These are phyloP conservation scores for Stachybotrys elegans DNA, from an alignment of 2,329 filamentous ascomycete genomes.

Conservation along the genomic window DNA sequence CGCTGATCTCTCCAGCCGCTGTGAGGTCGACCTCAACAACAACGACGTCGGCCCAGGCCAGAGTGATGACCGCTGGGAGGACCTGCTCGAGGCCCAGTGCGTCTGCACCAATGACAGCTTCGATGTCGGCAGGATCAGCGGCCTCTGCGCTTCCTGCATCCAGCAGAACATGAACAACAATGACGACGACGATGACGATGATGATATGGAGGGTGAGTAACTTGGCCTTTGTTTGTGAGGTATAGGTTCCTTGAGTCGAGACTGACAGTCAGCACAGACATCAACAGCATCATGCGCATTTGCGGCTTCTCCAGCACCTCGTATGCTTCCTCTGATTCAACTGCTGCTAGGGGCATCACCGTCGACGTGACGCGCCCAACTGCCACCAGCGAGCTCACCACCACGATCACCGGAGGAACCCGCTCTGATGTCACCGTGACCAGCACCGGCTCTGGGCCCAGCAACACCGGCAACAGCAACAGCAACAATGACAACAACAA, in stretches of 20 bases:
- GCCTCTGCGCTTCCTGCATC: conserved; percentile 32
- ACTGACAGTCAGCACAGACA: conserved; percentile 16
- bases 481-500: conserved; percentile 3
- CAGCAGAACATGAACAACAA: conserved; percentile 16
- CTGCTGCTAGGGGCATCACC: conserved; percentile 19
- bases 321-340: conserved; percentile 18
- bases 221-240: accelerated
- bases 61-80: conserved; percentile 26
- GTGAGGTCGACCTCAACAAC: conserved; percentile 25
- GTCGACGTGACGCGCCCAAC: conserved; percentile 27
- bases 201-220: conserved; percentile 16
- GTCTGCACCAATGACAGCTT: conserved; percentile 36
- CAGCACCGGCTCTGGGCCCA: conserved; percentile 6
- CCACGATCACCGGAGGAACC: conserved; percentile 21
- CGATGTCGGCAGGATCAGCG: conserved; percentile 28
- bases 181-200: conserved; percentile 12
- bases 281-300: conserved; percentile 26
- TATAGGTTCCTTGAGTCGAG: not conserved
- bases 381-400: conserved; percentile 27
- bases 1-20: conserved; percentile 26
- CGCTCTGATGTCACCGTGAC: conserved; percentile 5
- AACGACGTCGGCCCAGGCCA: conserved; percentile 18
- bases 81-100: conserved; percentile 32
- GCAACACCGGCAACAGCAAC: conserved; percentile 1
- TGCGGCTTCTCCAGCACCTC: conserved; percentile 30